A percentile compares a stretch with the other conserved stretches of the same genome.
Conservation (phyloP, 495 filamentous ascomycete genomes). For the Tricharina praecox region DNA sequence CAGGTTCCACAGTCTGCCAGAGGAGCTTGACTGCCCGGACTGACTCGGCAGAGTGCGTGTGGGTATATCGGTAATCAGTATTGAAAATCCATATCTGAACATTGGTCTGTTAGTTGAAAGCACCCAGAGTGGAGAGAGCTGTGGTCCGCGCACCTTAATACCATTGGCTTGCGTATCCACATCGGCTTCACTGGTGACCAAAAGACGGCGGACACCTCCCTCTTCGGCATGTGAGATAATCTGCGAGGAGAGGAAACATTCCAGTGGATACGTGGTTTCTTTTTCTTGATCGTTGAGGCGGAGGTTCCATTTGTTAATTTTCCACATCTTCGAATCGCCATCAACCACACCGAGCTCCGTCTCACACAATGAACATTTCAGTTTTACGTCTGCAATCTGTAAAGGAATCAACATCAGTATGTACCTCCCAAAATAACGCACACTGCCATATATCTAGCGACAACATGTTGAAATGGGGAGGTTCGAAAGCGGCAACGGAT, state of each 20-base stretch:
- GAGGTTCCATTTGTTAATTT: conserved; percentile 26
- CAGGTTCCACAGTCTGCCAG: conserved; percentile 9
- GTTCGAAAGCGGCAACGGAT: conserved; percentile 20
- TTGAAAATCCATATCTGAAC: conserved; percentile 52
- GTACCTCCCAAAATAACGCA: conserved; percentile 23
- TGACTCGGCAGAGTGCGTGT: not conserved
- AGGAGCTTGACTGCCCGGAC: conserved; percentile 22
- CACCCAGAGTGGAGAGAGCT: not conserved
- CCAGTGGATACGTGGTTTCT: conserved; percentile 32
- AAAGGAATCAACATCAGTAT: conserved; percentile 4
- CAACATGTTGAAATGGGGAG: conserved; percentile 38
- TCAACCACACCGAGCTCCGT: conserved; percentile 3
- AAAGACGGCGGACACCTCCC: conserved; percentile 11
- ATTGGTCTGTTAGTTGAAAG: no score
- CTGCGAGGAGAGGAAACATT: conserved; percentile 15
- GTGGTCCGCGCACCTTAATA: not conserved
- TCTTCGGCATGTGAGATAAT: conserved; percentile 11
- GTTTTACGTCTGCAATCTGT: not conserved
- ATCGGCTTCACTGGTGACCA: conserved; percentile 3
- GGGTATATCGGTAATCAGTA: conserved; percentile 43
- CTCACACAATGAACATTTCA: conserved; percentile 8
- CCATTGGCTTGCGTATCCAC: not conserved
- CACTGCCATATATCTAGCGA: conserved; percentile 25
- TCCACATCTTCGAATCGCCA: conserved; percentile 9
- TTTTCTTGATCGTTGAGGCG: conserved; percentile 33